Base-by-base conservation (phyloP, 2,329 filamentous ascomycete genomes). In the Xylariaceae sp. region DNA sequence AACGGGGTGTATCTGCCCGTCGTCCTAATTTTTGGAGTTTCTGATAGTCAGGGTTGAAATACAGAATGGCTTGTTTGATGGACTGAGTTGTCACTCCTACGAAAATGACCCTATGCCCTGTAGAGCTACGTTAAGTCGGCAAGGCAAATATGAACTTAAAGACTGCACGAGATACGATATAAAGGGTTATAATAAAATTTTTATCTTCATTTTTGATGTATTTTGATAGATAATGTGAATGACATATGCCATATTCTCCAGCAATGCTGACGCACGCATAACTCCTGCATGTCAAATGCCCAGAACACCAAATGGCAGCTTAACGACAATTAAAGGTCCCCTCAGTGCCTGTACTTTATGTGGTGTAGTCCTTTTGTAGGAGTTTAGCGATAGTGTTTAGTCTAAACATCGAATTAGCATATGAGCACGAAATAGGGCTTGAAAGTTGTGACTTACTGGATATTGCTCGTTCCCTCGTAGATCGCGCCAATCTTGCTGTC, bases 401-500 rank as follows among this genome's bases (percentile, higher is more conserved):
- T 67, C 80, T 82, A 42, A 4, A 42, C 24, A 9, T 4, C 4
- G n/a, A 13, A 62, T 74, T 64, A 73, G 64, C 10, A 15, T 8
- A 42, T 44, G 41, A 37, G 20, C 4, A 7, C 10, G n/a, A 16
- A 6, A n/a, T 2, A 30, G 18, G 6, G 29, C 9, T 33, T 4
- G 4, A 41, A 37, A 23, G 26, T 18, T 32, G 23, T 20, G 13
- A 73, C 81, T 74, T 72, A 83, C 81, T 88, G 85, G 53, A 88
- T 88, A 70, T 88, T 88, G 75, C 87, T 91, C 50, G 89, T 92
- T 26, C 94, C 94, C 78, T 97, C 93, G 72, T 97, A 97, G 64
- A 97, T 97, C 61, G 92, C 92, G 8, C 94, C 94, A 68, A 99
- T 99, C 87, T 97, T 99, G 81, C 89, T 94, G 73, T 99, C 94